A percentile compares a stretch with the other conserved stretches of the same genome.
phyloP scores from a whole-genome alignment of 2,329 filamentous ascomycete genomes.

The Penicillium corylophilum region DNA sequence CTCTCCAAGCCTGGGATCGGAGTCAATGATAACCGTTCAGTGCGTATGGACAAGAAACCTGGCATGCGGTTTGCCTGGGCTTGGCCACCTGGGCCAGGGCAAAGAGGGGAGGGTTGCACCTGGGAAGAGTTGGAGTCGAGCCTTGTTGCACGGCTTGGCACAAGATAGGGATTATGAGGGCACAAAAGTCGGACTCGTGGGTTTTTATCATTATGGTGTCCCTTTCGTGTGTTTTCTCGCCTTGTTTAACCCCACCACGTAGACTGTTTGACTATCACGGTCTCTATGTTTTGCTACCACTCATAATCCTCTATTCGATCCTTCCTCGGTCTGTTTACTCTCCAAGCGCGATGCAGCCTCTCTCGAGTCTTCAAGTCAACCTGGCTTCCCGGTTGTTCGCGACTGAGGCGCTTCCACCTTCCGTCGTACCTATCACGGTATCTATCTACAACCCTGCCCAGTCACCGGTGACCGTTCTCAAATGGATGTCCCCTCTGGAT shows the following conservation, averaged over 20 bases:
- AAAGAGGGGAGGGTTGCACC: conserved; percentile 11
- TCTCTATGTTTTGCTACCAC: background rate
- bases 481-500: conserved; percentile 41
- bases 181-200: background rate
- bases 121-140: background rate
- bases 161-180: background rate
- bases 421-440: conserved; percentile 26
- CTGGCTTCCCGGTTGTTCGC: conserved; percentile 14
- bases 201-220: background rate
- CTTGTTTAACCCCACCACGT: background rate
- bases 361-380: conserved; percentile 19
- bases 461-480: conserved; percentile 33
- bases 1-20: background rate
- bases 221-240: background rate
- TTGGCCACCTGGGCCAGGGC: conserved; percentile 3
- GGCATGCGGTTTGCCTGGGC: no score
- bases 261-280: background rate
- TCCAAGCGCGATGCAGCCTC: conserved; percentile 7
- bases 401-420: conserved; percentile 14
- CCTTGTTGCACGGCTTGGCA: conserved; percentile 1
- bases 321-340: background rate
- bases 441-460: conserved; percentile 29
- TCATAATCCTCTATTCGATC: background rate
- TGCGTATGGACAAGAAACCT: no score
- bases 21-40: background rate